Percentiles rank a stretch among this genome's conserved stretches.
Evolutionary conservation across 225 moss, liverwort and hornwort genomes (phyloP).

Genomic region (Sphagnum tenellum): DNA sequence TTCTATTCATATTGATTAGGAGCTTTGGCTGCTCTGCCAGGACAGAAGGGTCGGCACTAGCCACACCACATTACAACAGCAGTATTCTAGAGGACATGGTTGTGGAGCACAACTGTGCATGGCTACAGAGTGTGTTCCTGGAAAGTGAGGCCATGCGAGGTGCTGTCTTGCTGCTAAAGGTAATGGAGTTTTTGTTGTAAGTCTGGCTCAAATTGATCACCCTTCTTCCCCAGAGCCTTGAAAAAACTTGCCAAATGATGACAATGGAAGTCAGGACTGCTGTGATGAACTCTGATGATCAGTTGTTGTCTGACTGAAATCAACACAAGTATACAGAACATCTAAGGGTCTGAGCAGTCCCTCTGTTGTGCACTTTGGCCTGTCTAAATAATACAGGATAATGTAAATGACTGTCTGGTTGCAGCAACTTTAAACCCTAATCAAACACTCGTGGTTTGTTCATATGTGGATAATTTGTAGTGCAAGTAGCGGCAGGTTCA

Average conservation of each 20-base stretch:
- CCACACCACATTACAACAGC: slow-evolving; percentile 81
- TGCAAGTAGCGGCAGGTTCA: too few relatives aligned
- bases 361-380: too few relatives aligned
- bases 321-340: neutral
- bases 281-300: neutral
- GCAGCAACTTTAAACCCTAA: too few relatives aligned
- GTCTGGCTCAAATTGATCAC: neutral
- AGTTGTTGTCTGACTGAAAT: neutral
- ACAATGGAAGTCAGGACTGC: neutral
- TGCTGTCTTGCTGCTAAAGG: slow-evolving; percentile 75
- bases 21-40: slow-evolving; percentile 11
- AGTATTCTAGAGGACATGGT: slow-evolving; percentile 75
- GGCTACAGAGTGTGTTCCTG: slow-evolving; percentile 31
- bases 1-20: slow-evolving; percentile 4
- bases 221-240: neutral
- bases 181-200: slow-evolving; percentile 16
- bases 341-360: neutral
- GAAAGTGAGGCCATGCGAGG: slow-evolving; percentile 42
- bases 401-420: too few relatives aligned
- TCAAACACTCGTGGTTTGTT: too few relatives aligned
- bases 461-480: too few relatives aligned
- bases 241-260: too few relatives aligned
- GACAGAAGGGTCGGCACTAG: slow-evolving; percentile 57
- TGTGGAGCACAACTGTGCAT: slow-evolving; percentile 35
- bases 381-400: too few relatives aligned